These are phyloP conservation scores for Tetracentron sinense DNA, from an alignment of 164 flowering plant species.

Conservation along the genomic window DNA sequence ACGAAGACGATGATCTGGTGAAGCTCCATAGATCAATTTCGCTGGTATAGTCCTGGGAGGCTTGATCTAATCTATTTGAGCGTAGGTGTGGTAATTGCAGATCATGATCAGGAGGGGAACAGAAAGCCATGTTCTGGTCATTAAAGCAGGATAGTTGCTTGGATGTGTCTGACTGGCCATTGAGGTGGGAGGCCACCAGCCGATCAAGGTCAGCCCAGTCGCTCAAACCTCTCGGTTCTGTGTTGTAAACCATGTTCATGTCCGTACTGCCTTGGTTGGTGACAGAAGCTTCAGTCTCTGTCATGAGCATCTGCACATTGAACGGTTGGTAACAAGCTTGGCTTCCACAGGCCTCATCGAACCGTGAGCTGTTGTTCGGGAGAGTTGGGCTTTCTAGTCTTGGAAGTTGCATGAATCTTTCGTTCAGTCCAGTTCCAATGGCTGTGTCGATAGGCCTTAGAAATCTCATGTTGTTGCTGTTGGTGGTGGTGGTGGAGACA, in stretches of 20 bases:
- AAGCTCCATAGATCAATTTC: constrained; percentile 59
- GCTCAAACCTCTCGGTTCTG: constrained; percentile 11
- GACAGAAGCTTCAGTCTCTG: constrained; percentile 9
- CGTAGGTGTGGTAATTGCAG: constrained; percentile 23
- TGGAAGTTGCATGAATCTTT: constrained; percentile 48
- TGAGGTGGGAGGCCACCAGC: constrained; percentile 61
- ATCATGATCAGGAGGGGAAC: constrained; percentile 26
- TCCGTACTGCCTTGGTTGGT: background rate
- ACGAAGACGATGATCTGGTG: constrained; percentile 42
- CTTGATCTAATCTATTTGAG: constrained; percentile 16
- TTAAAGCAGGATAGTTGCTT: constrained; percentile 33
- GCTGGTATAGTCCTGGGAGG: constrained; percentile 28
- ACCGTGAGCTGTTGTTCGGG: constrained; percentile 7
- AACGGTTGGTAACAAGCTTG: constrained; percentile 18
- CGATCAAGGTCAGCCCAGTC: constrained; percentile 64
- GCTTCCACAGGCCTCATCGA: constrained; percentile 22
- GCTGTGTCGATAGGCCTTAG: constrained; percentile 10
- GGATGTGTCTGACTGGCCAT: constrained; percentile 35
- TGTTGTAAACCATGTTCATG: constrained; percentile 2
- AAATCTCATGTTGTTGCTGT: constrained; percentile 13
- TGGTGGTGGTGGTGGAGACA: background rate
- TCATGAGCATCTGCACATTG: constrained; percentile 16
- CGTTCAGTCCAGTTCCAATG: constrained; percentile 14
- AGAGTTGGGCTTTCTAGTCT: constrained; percentile 45
- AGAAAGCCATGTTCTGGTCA: constrained; percentile 27